These are phyloP conservation scores for Adansonia gregorii DNA, from an alignment of 441 rosid genomes.

Conservation along the genomic window DNA sequence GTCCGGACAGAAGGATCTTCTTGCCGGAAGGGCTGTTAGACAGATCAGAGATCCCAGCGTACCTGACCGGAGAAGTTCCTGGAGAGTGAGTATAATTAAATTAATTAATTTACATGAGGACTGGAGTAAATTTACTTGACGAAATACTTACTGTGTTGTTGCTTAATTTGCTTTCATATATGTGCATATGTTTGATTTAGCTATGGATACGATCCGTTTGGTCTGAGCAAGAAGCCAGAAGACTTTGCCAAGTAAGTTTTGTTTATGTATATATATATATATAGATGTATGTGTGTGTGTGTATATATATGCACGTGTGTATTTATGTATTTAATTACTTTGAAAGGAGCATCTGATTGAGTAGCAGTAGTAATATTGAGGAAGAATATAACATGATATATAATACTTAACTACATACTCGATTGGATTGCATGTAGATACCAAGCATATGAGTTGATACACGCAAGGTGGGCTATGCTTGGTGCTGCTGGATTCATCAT, in stretches of 20 bases:
- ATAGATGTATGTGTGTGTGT: no score
- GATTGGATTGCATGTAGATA: conserved; percentile 49
- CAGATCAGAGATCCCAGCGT: conserved; percentile 92
- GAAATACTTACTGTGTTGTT: neutral
- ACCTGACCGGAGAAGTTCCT: conserved; percentile 94
- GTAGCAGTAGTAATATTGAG: no score
- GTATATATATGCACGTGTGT: no score
- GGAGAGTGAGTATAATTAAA: conserved; percentile 75
- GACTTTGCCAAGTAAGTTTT: conserved; percentile 76
- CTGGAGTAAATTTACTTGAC: neutral
- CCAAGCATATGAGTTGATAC: conserved; percentile 90
- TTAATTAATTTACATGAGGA: neutral
- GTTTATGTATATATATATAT: neutral
- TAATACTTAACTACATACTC: no score
- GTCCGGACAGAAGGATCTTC: conserved; percentile 96
- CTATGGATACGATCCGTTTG: conserved; percentile 97
- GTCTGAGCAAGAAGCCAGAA: conserved; percentile 92
- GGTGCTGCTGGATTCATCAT: conserved; percentile 95
- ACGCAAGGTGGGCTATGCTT: conserved; percentile 96
- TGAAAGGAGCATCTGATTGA: no score
- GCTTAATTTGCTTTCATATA: neutral
- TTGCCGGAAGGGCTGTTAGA: conserved; percentile 94
- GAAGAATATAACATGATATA: no score
- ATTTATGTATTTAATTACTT: no score
- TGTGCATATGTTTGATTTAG: conserved; percentile 41